Conservation (phyloP, 2,329 filamentous ascomycete genomes). For the Talaromyces sp. region DNA sequence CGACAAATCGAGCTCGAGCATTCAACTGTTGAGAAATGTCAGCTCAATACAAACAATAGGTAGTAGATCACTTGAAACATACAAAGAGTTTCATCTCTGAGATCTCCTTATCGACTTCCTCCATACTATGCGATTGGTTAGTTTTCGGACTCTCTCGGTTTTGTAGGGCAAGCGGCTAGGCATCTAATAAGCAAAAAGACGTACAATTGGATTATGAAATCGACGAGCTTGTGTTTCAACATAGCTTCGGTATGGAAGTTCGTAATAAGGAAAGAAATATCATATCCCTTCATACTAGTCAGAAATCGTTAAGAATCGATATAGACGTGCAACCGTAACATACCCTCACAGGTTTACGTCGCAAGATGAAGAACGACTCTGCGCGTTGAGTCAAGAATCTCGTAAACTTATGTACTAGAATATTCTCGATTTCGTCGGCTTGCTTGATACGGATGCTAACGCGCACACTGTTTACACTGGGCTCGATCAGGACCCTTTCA, state of each 20-base stretch:
- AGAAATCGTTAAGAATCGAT: not conserved
- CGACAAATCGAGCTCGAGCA: constrained; percentile 92
- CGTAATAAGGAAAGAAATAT: constrained; percentile 97
- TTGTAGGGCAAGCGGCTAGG: not conserved
- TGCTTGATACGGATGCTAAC: constrained; percentile 99
- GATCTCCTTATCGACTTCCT: constrained; percentile 99
- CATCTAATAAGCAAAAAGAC: not conserved
- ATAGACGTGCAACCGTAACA: not conserved
- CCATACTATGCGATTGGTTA: constrained; percentile 58
- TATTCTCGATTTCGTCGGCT: constrained; percentile 97
- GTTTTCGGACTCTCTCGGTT: not conserved
- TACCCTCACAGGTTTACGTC: constrained; percentile 93
- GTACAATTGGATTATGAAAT: constrained; percentile 92
- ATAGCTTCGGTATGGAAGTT: constrained; percentile 99
- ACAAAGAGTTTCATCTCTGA: constrained; percentile 99
- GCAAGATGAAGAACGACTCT: constrained; percentile 93
- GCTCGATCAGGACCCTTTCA: constrained; percentile 92
- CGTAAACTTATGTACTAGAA: constrained; percentile 97
- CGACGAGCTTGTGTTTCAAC: constrained; percentile 97
- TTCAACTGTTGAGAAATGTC: constrained; percentile 65
- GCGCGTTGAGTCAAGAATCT: constrained; percentile 93
- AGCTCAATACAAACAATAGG: not conserved
- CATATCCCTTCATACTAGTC: constrained; percentile 70
- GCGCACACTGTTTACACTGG: constrained; percentile 92
- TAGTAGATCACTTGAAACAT: constrained; percentile 38